phyloP scores from a whole-genome alignment of 2,329 filamentous ascomycete species.

The Penicillium nordicum region DNA sequence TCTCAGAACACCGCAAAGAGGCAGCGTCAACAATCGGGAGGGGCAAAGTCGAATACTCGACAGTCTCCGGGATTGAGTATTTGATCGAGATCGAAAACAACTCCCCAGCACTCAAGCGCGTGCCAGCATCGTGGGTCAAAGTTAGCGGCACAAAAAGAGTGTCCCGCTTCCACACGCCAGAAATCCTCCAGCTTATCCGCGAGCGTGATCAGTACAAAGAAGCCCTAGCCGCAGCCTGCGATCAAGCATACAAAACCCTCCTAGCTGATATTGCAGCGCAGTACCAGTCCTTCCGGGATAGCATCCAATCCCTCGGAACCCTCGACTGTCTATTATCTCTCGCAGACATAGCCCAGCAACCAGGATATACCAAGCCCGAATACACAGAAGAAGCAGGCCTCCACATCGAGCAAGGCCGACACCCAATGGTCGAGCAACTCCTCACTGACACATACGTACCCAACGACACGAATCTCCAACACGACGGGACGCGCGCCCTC shows the following conservation, averaged over 20 bases:
- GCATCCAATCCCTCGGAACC: conserved; percentile 77
- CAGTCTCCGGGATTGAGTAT: conserved; percentile 87
- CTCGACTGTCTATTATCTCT: conserved; percentile 89
- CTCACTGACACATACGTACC: conserved; percentile 85
- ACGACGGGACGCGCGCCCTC: conserved; percentile 65
- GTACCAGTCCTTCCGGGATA: conserved; percentile 87
- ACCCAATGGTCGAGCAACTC: conserved; percentile 93
- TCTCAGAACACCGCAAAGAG: conserved; percentile 69
- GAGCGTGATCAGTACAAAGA: conserved; percentile 96
- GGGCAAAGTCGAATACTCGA: conserved; percentile 72
- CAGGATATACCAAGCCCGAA: conserved; percentile 80
- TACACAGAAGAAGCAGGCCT: conserved; percentile 65
- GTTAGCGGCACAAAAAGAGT: conserved; percentile 91
- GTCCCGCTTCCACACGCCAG: conserved; percentile 89
- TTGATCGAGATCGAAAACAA: conserved; percentile 85
- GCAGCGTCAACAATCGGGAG: conserved; percentile 71
- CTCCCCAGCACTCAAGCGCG: conserved; percentile 67
- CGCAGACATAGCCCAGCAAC: conserved; percentile 75
- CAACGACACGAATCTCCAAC: conserved; percentile 73
- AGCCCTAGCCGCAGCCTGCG: conserved; percentile 85
- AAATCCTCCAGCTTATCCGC: conserved; percentile 75
- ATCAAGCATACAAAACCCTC: conserved; percentile 71
- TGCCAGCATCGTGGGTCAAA: conserved; percentile 92
- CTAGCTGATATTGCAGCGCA: conserved; percentile 72
- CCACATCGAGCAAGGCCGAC: conserved; percentile 69